Evolutionary conservation across 305 asterid species (phyloP), one percentile per base, ranked within the genome.

Genomic region (Fraxinus greggii): DNA sequence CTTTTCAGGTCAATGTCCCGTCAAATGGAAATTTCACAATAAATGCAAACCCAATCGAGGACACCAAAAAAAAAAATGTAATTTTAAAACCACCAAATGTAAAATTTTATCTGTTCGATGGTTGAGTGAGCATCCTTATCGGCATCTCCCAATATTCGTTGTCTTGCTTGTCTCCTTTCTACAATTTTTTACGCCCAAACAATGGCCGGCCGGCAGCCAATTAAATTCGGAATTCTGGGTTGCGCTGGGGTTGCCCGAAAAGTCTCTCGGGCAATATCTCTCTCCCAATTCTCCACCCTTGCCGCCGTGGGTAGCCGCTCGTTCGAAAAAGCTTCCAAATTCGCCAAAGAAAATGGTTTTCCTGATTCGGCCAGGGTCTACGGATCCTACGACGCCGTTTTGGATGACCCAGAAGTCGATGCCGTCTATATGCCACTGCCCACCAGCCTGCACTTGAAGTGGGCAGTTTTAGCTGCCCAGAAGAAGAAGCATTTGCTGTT

Each of bases 401-500:
- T 94, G 51, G 95, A 94, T 17, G 98, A 94, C 36, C 95, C 97
- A 1, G 92, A 93, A 4, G 91, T 93, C 5, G 97, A 94, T 86
- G 98, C 93, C 38, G 97, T 94, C 9, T 94, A 94, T 76, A 48
- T 93, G 33, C 97, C 98, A 9, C 65, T 94, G 13, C 98, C 98
- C 15, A 93, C 97, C 7, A 90, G 95, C 63, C 84, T 94, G 61
- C 98, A 92, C 84, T 9, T 89, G 29, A 88, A 90, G 77, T 94
- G 98, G 97, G 97, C 95, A 0, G 95, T 94, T 26, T 81, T 90
- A 81, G 98, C 92, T 13, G 98, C 97, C 51, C 88, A 82, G 78
- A 92, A 93, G 90, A 92, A 92, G 90, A 94, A 92, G 82, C 97
- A 94, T 80, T 3, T 94, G 88, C 91, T 94, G 32, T 65, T 90